Conservation (phyloP, 495 filamentous ascomycete species). For the Penicillium samsonianum region DNA sequence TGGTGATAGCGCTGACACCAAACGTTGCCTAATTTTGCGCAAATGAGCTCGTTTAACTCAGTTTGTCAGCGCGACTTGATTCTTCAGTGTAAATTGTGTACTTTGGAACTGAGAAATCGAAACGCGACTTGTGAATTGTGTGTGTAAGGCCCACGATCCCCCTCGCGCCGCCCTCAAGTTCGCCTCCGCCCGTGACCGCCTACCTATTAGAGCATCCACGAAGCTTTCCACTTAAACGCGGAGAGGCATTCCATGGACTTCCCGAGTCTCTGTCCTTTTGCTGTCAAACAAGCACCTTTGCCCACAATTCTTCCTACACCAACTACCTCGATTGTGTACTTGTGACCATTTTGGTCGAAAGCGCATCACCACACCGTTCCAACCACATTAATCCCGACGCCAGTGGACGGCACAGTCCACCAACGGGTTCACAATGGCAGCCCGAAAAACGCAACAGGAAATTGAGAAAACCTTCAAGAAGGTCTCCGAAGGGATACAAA, state of each 20-base stretch:
- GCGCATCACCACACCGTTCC: conserved; percentile 19
- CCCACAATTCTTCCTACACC: conserved; percentile 10
- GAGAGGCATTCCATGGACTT: conserved; percentile 22
- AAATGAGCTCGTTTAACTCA: not conserved
- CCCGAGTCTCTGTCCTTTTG: conserved; percentile 17
- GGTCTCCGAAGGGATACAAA: conserved; percentile 85
- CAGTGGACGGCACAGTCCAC: conserved; percentile 29
- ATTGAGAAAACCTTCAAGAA: conserved; percentile 99
- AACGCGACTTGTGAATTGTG: not conserved
- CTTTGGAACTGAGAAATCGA: not conserved
- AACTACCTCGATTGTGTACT: conserved; percentile 11
- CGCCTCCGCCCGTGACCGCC: conserved; percentile 28
- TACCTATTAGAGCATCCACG: conserved; percentile 24
- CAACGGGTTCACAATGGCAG: conserved; percentile 66
- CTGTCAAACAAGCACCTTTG: conserved; percentile 17
- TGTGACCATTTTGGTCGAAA: conserved; percentile 22
- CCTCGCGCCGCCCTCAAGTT: conserved; percentile 13
- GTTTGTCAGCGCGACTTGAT: not conserved
- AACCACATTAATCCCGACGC: conserved; percentile 16
- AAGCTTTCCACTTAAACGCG: conserved; percentile 32
- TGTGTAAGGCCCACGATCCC: not conserved
- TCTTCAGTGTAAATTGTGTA: not conserved
- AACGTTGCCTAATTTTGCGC: not conserved
- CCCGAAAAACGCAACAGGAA: conserved; percentile 92
- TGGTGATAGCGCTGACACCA: not conserved